These are phyloP conservation scores for Solanum hybrid DNA, from an alignment of 305 asterid species.

Conservation along the genomic window DNA sequence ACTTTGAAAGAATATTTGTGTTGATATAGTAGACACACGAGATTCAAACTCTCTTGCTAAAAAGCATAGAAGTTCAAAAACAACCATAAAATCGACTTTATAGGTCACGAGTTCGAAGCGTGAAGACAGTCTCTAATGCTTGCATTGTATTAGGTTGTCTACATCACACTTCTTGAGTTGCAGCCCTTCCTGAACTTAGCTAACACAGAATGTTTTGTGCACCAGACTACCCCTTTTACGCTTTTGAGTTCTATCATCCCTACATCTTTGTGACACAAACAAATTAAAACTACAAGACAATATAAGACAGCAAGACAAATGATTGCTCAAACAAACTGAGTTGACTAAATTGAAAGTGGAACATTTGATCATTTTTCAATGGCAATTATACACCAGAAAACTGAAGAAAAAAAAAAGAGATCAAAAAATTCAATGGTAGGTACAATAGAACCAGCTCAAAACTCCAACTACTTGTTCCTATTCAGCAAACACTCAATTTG, in stretches of 20 bases:
- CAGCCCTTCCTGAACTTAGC: background rate
- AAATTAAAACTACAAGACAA: background rate
- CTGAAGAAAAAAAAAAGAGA: background rate
- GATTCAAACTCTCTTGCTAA: background rate
- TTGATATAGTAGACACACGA: background rate
- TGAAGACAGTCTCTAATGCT: background rate
- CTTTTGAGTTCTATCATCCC: background rate
- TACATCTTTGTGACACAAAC: background rate
- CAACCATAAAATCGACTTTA: background rate
- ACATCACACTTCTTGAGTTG: background rate
- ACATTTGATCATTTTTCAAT: background rate
- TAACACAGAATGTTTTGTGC: rapidly evolving
- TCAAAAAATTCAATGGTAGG: background rate
- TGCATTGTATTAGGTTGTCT: background rate
- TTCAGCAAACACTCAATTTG: slow-evolving; percentile 1
- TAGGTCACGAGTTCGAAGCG: background rate
- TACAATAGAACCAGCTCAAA: background rate
- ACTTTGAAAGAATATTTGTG: background rate
- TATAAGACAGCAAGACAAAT: background rate
- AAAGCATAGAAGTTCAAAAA: background rate
- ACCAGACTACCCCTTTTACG: rapidly evolving
- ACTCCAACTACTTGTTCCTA: background rate
- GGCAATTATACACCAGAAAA: background rate
- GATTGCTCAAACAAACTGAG: background rate
- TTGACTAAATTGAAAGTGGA: background rate